Evolutionary conservation across 2,329 filamentous ascomycete species (phyloP), one percentile per base, ranked within the genome.

Genomic region (Trichophyton benhamiae): DNA sequence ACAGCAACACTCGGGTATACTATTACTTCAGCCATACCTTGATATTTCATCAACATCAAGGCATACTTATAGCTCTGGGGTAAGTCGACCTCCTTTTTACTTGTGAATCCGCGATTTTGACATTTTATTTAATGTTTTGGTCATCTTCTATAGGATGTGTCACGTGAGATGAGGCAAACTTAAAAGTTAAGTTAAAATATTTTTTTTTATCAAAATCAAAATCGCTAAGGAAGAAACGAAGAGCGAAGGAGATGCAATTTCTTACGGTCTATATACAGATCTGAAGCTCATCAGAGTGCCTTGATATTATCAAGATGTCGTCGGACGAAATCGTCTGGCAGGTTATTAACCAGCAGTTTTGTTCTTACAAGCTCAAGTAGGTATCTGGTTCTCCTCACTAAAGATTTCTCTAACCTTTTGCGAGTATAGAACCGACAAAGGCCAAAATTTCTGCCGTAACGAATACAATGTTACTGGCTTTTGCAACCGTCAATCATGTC

Each of bases 271-370:
- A 13, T 20, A 36, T 5, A 33, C 30, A 27, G 13, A 13, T 11
- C 52, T 33, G 25, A 15, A 27, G 52, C 13, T 9, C 20, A 13
- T 33, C 33, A 13, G 25, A 36, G 27, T 1, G 30, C 2, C 25
- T 15, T 55, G 36, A 25, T 17, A 44, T 38, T 22, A 27, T 58
- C 60, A 67, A 65, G 62, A 95, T 94, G 88, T 85, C 89, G 62
- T 95, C 90, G 65, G 92, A 97, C 80, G 92, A 97, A 77, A 95
- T 97, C 66, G 87, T 97, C 66, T 99, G 94, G 94, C 86, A 91
- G 74, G 89, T 96, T 62, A 96, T 96, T 68, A 95, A 95, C 76
- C 89, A 94, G 76, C 88, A 92, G 72, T 95, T 94, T 74, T 97
- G 94, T 79, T 87, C 88, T 59, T 97, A 91, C 81, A 96, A 96